Percentiles rank a stretch among this genome's conserved stretches.
phyloP scores from a whole-genome alignment of 768 basidiomycete species.

The Coprinellus micaceus region DNA sequence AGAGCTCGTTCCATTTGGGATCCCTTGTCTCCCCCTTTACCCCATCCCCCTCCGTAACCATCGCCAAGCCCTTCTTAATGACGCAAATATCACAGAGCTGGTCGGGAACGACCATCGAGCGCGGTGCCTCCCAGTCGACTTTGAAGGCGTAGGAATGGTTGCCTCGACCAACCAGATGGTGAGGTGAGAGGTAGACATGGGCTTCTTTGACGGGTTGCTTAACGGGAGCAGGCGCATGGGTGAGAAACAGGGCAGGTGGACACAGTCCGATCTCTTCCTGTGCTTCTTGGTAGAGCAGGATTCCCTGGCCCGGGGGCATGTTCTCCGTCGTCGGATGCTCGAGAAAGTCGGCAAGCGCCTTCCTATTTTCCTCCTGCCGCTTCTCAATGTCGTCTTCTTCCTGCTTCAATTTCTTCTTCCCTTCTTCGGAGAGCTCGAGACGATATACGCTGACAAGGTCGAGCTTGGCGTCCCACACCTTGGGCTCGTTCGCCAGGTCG shows the following conservation, averaged over 20 bases:
- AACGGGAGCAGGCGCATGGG: neutral
- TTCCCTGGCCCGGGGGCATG: slow-evolving; percentile 32
- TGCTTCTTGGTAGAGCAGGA: neutral
- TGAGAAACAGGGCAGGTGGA: too few relatives aligned
- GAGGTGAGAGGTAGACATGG: slow-evolving; percentile 48
- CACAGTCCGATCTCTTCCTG: neutral
- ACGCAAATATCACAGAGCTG: slow-evolving; percentile 35
- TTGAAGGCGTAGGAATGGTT: slow-evolving; percentile 51
- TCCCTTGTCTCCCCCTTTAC: slow-evolving; percentile 25
- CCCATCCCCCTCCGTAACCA: slow-evolving; percentile 24
- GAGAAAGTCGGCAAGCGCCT: slow-evolving; percentile 1
- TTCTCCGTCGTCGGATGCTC: slow-evolving; percentile 15
- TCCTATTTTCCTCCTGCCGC: slow-evolving; percentile 9
- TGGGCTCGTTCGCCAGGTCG: neutral
- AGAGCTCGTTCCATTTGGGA: slow-evolving; percentile 12
- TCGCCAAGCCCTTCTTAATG: slow-evolving; percentile 4
- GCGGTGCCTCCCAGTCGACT: slow-evolving; percentile 52
- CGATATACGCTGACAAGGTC: slow-evolving; percentile 4
- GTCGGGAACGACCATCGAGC: slow-evolving; percentile 31
- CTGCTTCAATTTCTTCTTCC: neutral
- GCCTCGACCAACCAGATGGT: slow-evolving; percentile 37
- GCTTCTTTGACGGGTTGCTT: slow-evolving; percentile 31
- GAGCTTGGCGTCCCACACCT: neutral
- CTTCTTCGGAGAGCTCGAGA: slow-evolving; percentile 4
- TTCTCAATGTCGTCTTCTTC: neutral